Percentiles rank a stretch among this genome's conserved stretches.
These are phyloP conservation scores for Arthrobotrys pseudoclavata DNA, from an alignment of 2,329 filamentous ascomycete species.

Conservation along the genomic window DNA sequence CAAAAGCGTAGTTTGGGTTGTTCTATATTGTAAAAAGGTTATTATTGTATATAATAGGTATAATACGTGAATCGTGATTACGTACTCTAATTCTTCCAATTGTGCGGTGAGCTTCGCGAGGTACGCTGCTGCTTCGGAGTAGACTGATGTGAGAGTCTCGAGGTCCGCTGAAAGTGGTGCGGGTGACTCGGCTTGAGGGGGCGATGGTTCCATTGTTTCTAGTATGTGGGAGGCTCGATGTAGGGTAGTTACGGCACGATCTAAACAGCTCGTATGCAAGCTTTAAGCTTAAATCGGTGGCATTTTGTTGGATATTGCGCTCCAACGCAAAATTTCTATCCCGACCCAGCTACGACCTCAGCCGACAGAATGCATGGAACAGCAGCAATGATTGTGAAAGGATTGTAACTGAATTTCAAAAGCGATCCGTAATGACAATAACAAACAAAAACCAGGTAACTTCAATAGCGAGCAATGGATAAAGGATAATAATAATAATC, in stretches of 20 bases:
- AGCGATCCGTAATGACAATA: slow-evolving; percentile 29
- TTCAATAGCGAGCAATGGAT: neutral
- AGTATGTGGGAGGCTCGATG: neutral
- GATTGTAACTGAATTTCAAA: slow-evolving; percentile 24
- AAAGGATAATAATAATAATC: slow-evolving; percentile 29
- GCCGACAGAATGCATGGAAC: neutral
- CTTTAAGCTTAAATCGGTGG: slow-evolving; percentile 33
- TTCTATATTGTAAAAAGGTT: slow-evolving; percentile 13
- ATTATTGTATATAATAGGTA: neutral
- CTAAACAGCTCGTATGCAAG: slow-evolving; percentile 17
- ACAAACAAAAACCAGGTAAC: slow-evolving; percentile 5
- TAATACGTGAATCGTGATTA: neutral
- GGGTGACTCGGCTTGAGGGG: neutral
- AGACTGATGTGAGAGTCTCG: slow-evolving; percentile 33
- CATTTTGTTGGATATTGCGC: slow-evolving; percentile 33
- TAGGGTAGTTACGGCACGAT: slow-evolving; percentile 3
- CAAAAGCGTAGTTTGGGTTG: slow-evolving; percentile 45
- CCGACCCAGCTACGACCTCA: neutral
- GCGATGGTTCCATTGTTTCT: slow-evolving; percentile 13
- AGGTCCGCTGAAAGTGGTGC: slow-evolving; percentile 30
- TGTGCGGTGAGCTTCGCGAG: slow-evolving; percentile 30
- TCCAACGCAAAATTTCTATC: slow-evolving; percentile 25
- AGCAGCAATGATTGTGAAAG: neutral
- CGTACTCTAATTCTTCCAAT: slow-evolving; percentile 52
- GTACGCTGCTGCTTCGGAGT: slow-evolving; percentile 44